Conservation (phyloP, 2,329 filamentous ascomycete species). For the Nectriaceae sp. region DNA sequence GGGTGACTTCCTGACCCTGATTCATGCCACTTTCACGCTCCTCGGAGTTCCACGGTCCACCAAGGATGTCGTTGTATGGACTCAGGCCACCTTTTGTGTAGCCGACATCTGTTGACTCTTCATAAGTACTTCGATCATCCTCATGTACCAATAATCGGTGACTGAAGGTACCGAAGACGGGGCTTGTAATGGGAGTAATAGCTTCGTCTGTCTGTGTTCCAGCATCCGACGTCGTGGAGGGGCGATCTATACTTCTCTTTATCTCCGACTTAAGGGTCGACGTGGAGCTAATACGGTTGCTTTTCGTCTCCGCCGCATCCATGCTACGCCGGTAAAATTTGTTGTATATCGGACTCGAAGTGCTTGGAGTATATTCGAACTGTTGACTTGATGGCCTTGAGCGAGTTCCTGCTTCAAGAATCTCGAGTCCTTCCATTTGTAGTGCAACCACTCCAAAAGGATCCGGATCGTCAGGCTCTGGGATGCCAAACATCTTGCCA, state of each 20-base stretch:
- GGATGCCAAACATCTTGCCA: constrained; percentile 37
- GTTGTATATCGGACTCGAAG: constrained; percentile 38
- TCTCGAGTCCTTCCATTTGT: constrained; percentile 37
- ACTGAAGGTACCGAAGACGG: background rate
- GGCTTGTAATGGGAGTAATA: constrained; percentile 2
- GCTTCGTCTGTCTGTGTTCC: constrained; percentile 29
- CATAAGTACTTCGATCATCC: constrained; percentile 14
- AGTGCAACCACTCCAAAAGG: constrained; percentile 40
- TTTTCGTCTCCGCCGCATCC: constrained; percentile 17
- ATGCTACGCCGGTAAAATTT: constrained; percentile 34
- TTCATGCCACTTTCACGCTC: background rate
- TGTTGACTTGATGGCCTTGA: constrained; percentile 36
- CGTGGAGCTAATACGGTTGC: constrained; percentile 21
- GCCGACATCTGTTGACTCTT: constrained; percentile 10
- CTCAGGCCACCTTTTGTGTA: background rate
- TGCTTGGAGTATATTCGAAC: constrained; percentile 40
- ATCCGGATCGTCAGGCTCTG: constrained; percentile 38
- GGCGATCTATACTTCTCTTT: constrained; percentile 12
- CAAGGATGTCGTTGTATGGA: constrained; percentile 1
- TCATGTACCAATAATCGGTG: background rate
- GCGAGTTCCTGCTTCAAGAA: constrained; percentile 38
- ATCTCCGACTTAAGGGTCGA: constrained; percentile 16
- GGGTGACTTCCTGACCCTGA: background rate
- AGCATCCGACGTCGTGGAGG: constrained; percentile 25
- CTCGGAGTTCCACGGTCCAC: constrained; percentile 5